phyloP scores from a whole-genome alignment of 345 rosid species.

The Salix exigua region DNA sequence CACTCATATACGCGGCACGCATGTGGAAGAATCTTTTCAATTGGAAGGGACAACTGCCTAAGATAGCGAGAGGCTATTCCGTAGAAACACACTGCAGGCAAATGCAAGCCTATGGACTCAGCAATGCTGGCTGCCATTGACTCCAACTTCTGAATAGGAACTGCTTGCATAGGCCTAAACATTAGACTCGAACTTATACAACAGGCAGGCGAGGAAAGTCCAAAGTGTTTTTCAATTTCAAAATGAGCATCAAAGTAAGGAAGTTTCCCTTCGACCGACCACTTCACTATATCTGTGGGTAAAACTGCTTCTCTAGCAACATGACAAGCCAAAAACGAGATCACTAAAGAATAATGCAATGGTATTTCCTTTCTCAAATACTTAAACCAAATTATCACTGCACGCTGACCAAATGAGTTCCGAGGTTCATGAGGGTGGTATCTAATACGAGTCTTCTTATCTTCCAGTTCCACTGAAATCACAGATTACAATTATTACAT shows the following conservation, averaged over 20 bases:
- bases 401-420: constrained; percentile 54
- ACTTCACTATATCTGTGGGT: constrained; percentile 63
- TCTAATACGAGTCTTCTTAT: constrained; percentile 19
- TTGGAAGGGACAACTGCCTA: constrained; percentile 46
- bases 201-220: constrained; percentile 49
- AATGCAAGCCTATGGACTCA: constrained; percentile 52
- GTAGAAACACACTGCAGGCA: constrained; percentile 70
- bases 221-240: constrained; percentile 55
- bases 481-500: background rate
- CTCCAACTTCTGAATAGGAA: constrained; percentile 57
- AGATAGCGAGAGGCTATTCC: constrained; percentile 60
- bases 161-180: constrained; percentile 53
- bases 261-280: constrained; percentile 69
- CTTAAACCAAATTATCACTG: constrained; percentile 60
- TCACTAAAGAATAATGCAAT: constrained; percentile 52
- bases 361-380: constrained; percentile 49
- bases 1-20: constrained; percentile 56
- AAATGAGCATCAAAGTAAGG: constrained; percentile 61
- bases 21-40: constrained; percentile 46
- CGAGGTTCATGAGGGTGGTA: constrained; percentile 38
- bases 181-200: constrained; percentile 52
- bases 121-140: constrained; percentile 58
- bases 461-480: constrained; percentile 33
- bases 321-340: constrained; percentile 74
- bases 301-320: constrained; percentile 59